A percentile compares a stretch with the other conserved stretches of the same genome.
phyloP scores from a whole-genome alignment of 345 rosid species.

The Raphanus raphanistrum region DNA sequence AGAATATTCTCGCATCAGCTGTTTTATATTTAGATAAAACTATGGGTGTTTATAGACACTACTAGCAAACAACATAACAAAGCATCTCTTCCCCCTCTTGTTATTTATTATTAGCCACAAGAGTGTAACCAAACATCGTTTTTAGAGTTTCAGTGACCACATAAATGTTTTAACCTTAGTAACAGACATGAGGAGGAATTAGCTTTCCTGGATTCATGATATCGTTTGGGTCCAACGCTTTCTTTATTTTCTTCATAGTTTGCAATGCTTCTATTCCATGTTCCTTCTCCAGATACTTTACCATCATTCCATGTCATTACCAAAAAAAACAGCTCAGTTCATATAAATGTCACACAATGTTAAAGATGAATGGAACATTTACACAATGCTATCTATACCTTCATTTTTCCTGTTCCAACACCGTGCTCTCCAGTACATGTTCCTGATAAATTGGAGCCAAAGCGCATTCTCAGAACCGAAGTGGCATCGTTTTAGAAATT shows the following conservation, averaged over 20 bases:
- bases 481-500: too few relatives aligned
- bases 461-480: not conserved
- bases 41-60: not conserved
- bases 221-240: slow-evolving; percentile 75
- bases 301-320: not conserved
- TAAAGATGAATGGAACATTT: too few relatives aligned
- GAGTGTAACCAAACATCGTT: slow-evolving; percentile 9
- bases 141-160: slow-evolving; percentile 7
- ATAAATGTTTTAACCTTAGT: slow-evolving; percentile 31
- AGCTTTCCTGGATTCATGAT: slow-evolving; percentile 98
- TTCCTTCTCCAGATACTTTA: slow-evolving; percentile 84
- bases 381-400: slow-evolving; percentile 44
- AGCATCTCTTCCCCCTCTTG: not conserved
- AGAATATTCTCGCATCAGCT: slow-evolving; percentile 12
- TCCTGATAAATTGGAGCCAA: slow-evolving; percentile 51
- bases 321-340: not conserved
- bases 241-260: slow-evolving; percentile 84
- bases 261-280: slow-evolving; percentile 74
- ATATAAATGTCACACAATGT: not conserved
- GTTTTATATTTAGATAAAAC: not conserved
- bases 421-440: slow-evolving; percentile 98
- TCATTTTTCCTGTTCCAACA: slow-evolving; percentile 91
- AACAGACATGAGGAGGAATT: slow-evolving; percentile 87
- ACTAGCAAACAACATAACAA: slow-evolving; percentile 1
- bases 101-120: not conserved